Percentiles rank a stretch among this genome's conserved stretches.
These are phyloP conservation scores for Linum tenue DNA, from an alignment of 345 rosid genomes.

Conservation along the genomic window DNA sequence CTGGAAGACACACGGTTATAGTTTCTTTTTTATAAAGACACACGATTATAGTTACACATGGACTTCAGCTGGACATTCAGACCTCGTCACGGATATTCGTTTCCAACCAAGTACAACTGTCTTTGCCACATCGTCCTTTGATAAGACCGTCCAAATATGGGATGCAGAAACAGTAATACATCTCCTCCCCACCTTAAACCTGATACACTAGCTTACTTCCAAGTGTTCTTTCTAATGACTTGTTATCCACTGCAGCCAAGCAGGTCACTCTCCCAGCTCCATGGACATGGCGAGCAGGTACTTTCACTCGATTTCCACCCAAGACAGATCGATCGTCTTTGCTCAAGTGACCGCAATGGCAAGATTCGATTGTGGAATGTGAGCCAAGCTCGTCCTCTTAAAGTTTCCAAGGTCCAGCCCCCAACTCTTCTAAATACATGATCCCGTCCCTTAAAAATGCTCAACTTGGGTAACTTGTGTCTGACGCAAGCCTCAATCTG, in stretches of 20 bases:
- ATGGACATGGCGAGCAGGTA: constrained; percentile 24
- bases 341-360: constrained; percentile 24
- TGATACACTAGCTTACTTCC: background rate
- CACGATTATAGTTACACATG: background rate
- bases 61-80: constrained; percentile 17
- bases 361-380: constrained; percentile 30
- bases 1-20: constrained; percentile 21
- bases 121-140: constrained; percentile 30
- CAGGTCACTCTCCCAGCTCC: constrained; percentile 16
- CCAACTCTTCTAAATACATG: background rate
- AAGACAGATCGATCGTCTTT: constrained; percentile 19
- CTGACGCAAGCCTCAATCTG: too few species aligned
- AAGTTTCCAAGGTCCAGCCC: constrained; percentile 20
- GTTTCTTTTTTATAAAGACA: background rate
- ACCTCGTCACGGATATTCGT: constrained; percentile 26
- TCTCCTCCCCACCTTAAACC: background rate
- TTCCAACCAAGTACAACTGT: constrained; percentile 23
- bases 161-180: constrained; percentile 23
- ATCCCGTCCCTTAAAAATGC: too few species aligned
- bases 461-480: too few species aligned
- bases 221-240: background rate
- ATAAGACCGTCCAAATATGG: constrained; percentile 29
- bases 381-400: constrained; percentile 9
- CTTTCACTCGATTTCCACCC: constrained; percentile 32
- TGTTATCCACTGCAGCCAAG: constrained; percentile 18